A percentile compares a stretch with the other conserved stretches of the same genome.
phyloP scores from a whole-genome alignment of 805 yeast genomes.

The Yarrowia deformans region DNA sequence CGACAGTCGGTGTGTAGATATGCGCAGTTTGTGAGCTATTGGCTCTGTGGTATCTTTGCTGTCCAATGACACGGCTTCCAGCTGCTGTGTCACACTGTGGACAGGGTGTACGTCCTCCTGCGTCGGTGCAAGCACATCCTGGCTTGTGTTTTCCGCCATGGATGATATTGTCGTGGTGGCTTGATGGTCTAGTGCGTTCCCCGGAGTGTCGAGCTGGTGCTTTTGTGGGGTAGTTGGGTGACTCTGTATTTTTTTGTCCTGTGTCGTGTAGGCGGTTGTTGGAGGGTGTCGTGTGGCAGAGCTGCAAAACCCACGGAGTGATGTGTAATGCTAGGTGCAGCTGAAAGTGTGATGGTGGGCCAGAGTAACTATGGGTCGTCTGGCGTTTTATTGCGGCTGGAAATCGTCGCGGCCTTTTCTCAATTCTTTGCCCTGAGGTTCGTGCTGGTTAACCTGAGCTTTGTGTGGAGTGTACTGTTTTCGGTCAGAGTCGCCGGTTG shows the following conservation, averaged over 20 bases:
- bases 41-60: constrained; percentile 35
- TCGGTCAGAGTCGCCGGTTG: constrained; percentile 23
- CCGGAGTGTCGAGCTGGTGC: neutral
- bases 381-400: neutral
- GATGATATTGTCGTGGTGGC: neutral
- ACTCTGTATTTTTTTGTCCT: neutral
- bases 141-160: constrained; percentile 25
- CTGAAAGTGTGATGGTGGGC: neutral
- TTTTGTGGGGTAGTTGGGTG: constrained; percentile 17
- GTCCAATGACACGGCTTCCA: constrained; percentile 17
- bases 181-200: neutral
- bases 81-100: constrained; percentile 21
- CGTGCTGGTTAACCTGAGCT: neutral
- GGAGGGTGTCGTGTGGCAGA: constrained; percentile 20
- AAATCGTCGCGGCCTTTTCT: neutral
- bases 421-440: too few relatives aligned
- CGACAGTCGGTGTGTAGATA: constrained; percentile 33
- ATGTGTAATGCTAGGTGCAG: constrained; percentile 3
- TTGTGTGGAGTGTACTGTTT: constrained; percentile 20
- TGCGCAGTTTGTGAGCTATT: constrained; percentile 36
- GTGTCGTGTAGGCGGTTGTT: neutral
- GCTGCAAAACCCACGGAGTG: constrained; percentile 13
- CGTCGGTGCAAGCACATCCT: constrained; percentile 7
- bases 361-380: neutral
- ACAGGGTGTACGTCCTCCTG: constrained; percentile 32